A percentile compares a stretch with the other conserved stretches of the same genome.
phyloP scores from a whole-genome alignment of 345 rosid genomes.

The Xanthoceras sorbifolium region DNA sequence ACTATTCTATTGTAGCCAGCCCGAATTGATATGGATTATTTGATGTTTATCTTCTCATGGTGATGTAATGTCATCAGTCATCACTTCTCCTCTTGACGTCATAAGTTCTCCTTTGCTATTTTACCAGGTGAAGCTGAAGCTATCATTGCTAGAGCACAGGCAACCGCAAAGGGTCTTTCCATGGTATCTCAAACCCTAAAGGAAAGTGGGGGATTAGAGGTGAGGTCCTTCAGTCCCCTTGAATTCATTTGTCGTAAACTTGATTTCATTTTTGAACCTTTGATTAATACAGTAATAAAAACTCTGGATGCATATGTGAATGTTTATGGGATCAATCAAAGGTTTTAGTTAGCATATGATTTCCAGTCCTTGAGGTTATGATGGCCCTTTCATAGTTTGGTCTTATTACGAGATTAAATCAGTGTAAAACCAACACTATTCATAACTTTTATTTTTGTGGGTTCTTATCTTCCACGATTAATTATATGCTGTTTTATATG shows the following conservation, averaged over 20 bases:
- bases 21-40: not conserved
- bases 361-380: not conserved
- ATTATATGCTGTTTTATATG: not conserved
- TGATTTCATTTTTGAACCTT: not conserved
- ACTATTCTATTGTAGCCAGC: not conserved
- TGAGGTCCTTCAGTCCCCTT: constrained; percentile 30
- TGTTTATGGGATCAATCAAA: not conserved
- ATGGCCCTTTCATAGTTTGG: not conserved
- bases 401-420: not conserved
- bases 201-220: constrained; percentile 85
- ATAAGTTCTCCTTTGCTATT: constrained; percentile 6
- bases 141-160: constrained; percentile 79
- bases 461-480: not conserved
- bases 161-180: constrained; percentile 74
- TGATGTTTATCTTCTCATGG: not conserved
- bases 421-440: not conserved
- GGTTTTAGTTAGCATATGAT: not conserved
- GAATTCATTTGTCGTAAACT: not conserved
- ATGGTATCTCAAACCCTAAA: constrained; percentile 70
- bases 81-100: not conserved
- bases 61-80: constrained; percentile 1
- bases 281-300: not conserved
- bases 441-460: not conserved
- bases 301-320: not conserved
- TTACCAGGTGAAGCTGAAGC: constrained; percentile 93